Conservation (phyloP, 768 basidiomycete species). For the Boletus pseudo-olivaceus region DNA sequence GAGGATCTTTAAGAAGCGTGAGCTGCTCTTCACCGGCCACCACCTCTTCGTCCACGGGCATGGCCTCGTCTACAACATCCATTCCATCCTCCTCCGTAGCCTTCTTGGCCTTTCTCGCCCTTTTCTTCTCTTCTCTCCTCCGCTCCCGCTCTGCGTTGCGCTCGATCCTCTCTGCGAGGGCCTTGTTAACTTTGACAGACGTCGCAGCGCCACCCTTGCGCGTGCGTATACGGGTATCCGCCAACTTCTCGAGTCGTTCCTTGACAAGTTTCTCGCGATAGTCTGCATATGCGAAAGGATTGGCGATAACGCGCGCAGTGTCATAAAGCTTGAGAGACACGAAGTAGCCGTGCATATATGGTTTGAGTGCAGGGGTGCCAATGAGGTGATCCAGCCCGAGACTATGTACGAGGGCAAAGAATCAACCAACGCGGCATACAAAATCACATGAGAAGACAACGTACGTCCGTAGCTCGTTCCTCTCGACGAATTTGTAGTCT, state of each 20-base stretch:
- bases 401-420: constrained; percentile 37
- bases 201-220: constrained; percentile 48
- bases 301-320: constrained; percentile 90
- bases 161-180: constrained; percentile 77
- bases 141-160: constrained; percentile 52
- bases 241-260: constrained; percentile 90
- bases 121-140: constrained; percentile 55
- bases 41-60: constrained; percentile 30
- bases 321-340: constrained; percentile 94
- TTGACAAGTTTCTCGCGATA: constrained; percentile 85
- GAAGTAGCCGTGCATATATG: constrained; percentile 99
- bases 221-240: constrained; percentile 87
- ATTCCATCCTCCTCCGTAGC: constrained; percentile 34
- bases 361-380: constrained; percentile 93
- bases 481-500: constrained; percentile 96
- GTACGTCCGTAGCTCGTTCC: constrained; percentile 78
- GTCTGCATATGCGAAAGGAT: constrained; percentile 94
- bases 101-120: constrained; percentile 40
- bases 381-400: constrained; percentile 94
- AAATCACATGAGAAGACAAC: constrained; percentile 30
- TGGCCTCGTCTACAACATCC: constrained; percentile 31
- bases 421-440: constrained; percentile 1
- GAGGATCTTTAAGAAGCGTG: constrained; percentile 74
- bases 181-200: constrained; percentile 56
- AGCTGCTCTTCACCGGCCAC: constrained; percentile 24